Base-by-base conservation (phyloP, 2,329 filamentous ascomycete genomes). In the Podosphaera xanthii region DNA sequence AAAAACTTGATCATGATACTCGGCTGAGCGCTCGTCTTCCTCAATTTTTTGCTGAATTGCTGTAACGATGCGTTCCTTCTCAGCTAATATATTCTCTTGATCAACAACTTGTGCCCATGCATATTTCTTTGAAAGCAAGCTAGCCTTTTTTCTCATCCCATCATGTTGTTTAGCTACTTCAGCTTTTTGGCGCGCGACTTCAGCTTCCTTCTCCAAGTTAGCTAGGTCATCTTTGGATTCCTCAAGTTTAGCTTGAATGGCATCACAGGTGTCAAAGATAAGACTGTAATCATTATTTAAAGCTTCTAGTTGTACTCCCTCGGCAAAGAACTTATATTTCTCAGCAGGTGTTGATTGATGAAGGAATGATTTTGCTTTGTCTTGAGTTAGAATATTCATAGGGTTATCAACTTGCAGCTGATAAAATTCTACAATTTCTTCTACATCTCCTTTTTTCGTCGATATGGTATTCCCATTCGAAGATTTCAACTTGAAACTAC, bases 311-410 rank as follows among this genome's bases (percentile, higher is more conserved):
- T 97, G 90, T 0, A 95, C 94, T 34, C 92, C 92, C 65, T 90
- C 88, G 61, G 95, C 79, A 68, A 98, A 98, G 67, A 96, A 96
- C 64, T 87, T 92, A 75, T 97, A 98, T 69, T 98, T 98, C 61
- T 91, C 83, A 2, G 79, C 74, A 0, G 89, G 80, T 2, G 82
- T 86, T 10, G 92, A 91, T 42, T 83, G 80, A 67, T 91, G 94
- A 50, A 98, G 77, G 66, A 98, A 98, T 60, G 94, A 86, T 9
- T 92, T 82, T 9, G 92, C 92, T 71, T 90, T 89, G 69, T 98
- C 92, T 70, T 98, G 92, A 0, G 90, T 95, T 22, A 98, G 76
- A 5, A 97, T 86, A 61, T 94, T 97, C 74, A 98, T 83, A 0
- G 92, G 92, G 65, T 98, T 98, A 68, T 97, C 91, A 60, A 98